A percentile compares a stretch with the other conserved stretches of the same genome.
These are phyloP conservation scores for Verticillium klebahnii DNA, from an alignment of 2,329 filamentous ascomycete genomes.

Conservation along the genomic window DNA sequence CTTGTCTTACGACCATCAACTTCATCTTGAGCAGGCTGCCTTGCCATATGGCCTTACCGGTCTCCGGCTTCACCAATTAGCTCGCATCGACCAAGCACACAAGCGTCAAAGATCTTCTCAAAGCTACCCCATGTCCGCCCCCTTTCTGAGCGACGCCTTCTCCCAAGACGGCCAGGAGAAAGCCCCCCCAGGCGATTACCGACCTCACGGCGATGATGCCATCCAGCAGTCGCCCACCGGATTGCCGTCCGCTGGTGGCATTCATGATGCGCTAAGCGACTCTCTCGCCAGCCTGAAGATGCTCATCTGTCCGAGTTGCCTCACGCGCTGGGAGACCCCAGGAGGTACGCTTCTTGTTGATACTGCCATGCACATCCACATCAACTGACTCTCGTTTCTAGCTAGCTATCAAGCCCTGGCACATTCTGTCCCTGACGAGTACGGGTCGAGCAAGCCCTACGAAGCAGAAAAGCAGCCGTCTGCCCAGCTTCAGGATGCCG, in stretches of 20 bases:
- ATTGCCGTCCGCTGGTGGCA: background rate
- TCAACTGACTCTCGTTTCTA: background rate
- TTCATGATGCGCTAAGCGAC: background rate
- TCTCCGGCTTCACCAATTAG: slow-evolving; percentile 21
- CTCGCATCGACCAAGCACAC: slow-evolving; percentile 7
- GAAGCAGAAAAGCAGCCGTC: slow-evolving; percentile 19
- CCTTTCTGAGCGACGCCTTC: slow-evolving; percentile 15
- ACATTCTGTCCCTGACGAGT: slow-evolving; percentile 17
- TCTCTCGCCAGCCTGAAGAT: slow-evolving; percentile 21
- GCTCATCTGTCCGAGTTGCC: slow-evolving; percentile 26
- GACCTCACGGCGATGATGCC: slow-evolving; percentile 3
- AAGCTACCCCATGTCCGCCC: slow-evolving; percentile 25
- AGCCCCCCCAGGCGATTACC: slow-evolving; percentile 10
- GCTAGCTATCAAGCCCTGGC: slow-evolving; percentile 29
- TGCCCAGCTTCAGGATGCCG: slow-evolving; percentile 9
- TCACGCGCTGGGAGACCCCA: slow-evolving; percentile 18
- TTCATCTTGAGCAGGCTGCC: slow-evolving; percentile 21
- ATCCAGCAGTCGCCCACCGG: background rate
- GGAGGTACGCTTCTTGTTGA: slow-evolving; percentile 22
- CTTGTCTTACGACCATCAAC: slow-evolving; percentile 19
- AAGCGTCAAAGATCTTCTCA: slow-evolving; percentile 27
- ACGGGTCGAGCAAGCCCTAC: slow-evolving; percentile 26
- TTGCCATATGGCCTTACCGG: slow-evolving; percentile 26
- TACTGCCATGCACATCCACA: background rate
- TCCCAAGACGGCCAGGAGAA: slow-evolving; percentile 27